phyloP scores from a whole-genome alignment of 148 eudicot genomes.

The Rhododendron ferrugineum region DNA sequence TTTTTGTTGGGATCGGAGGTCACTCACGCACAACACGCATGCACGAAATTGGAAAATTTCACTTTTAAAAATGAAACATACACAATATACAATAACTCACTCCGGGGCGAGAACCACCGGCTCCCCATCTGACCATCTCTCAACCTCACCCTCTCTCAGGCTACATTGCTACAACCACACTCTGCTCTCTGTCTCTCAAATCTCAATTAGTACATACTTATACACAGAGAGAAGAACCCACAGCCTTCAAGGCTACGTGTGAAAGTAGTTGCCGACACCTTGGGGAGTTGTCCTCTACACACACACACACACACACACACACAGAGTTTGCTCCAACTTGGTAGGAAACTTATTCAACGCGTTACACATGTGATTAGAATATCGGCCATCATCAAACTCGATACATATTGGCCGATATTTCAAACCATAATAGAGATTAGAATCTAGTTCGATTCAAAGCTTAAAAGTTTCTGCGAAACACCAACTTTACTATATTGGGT shows the following conservation, averaged over 20 bases:
- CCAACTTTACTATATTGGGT: not conserved
- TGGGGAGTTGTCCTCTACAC: not conserved
- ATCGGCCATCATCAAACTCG: not conserved
- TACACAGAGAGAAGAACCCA: too few species aligned
- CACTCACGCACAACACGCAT: not conserved
- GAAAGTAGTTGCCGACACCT: not conserved
- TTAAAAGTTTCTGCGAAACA: not conserved
- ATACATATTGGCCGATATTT: not conserved
- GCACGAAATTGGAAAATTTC: not conserved
- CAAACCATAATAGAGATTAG: not conserved
- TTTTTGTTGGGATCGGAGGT: not conserved
- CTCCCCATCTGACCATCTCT: too few species aligned
- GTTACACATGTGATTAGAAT: not conserved
- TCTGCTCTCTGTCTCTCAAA: too few species aligned
- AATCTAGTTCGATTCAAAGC: not conserved
- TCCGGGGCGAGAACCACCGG: not conserved
- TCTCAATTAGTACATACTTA: too few species aligned
- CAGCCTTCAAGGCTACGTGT: too few species aligned
- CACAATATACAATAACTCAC: not conserved
- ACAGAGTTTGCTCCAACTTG: not conserved
- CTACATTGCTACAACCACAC: too few species aligned
- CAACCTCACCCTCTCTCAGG: too few species aligned
- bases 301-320: too few species aligned
- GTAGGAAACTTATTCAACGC: too few species aligned
- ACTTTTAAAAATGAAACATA: not conserved